phyloP scores from a whole-genome alignment of 176 grass and related monocot species.

The Oryza meyeriana region DNA sequence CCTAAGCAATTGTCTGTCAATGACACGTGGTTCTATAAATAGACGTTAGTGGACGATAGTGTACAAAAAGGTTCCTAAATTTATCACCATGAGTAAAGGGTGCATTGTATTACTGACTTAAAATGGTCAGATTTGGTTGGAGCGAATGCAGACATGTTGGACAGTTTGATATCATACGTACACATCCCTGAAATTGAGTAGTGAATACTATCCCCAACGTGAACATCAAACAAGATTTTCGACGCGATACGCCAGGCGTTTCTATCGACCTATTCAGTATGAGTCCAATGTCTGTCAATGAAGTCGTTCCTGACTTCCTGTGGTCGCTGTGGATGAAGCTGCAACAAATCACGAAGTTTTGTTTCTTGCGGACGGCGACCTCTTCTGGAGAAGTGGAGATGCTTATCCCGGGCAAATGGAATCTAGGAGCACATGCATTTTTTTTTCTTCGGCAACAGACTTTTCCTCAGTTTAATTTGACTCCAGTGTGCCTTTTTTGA shows the following conservation, averaged over 20 bases:
- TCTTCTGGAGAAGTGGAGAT: not conserved
- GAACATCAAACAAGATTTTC: slow-evolving; percentile 3
- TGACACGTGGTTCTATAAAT: no score
- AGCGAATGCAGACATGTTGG: not conserved
- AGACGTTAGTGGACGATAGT: no score
- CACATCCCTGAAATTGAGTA: not conserved
- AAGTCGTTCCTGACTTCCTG: not conserved
- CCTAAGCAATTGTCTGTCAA: not conserved
- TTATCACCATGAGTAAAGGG: no score
- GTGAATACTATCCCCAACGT: not conserved
- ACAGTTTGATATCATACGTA: not conserved
- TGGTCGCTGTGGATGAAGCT: not conserved
- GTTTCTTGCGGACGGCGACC: not conserved
- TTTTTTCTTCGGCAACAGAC: not conserved
- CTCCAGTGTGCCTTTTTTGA: not conserved
- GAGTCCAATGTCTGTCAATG: not conserved
- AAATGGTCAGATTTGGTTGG: not conserved
- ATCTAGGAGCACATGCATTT: no score
- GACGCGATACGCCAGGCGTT: not conserved
- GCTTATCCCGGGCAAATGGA: not conserved
- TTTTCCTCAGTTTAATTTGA: not conserved
- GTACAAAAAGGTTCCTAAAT: no score
- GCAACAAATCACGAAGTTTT: not conserved
- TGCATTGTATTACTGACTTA: not conserved
- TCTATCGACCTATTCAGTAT: not conserved